Percentiles rank a stretch among this genome's conserved stretches.
phyloP scores from a whole-genome alignment of 768 basidiomycete species.

The Pulveroboletus sp. region DNA sequence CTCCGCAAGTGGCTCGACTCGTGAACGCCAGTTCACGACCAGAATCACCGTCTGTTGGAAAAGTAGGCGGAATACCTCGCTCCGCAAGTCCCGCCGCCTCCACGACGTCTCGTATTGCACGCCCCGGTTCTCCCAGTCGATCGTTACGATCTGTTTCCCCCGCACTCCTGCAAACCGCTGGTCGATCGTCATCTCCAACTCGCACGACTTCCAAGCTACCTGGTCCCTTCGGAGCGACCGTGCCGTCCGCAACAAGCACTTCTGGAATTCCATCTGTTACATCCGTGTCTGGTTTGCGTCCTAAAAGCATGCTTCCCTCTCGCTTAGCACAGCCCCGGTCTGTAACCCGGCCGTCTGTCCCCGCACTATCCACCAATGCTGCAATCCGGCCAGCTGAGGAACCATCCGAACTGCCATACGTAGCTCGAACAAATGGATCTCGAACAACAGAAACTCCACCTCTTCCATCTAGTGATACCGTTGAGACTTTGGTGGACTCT shows the following conservation, averaged over 20 bases:
- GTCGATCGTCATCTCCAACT: constrained; percentile 50
- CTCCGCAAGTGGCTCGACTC: constrained; percentile 56
- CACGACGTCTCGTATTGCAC: constrained; percentile 38
- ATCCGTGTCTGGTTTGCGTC: constrained; percentile 43
- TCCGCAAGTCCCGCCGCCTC: constrained; percentile 46
- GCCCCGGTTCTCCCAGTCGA: constrained; percentile 41
- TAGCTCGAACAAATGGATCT: constrained; percentile 17
- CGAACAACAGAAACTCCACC: constrained; percentile 12
- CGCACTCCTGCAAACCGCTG: constrained; percentile 33
- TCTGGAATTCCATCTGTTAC: constrained; percentile 32
- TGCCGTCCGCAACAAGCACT: constrained; percentile 4
- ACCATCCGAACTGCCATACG: constrained; percentile 31
- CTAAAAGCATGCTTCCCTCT: constrained; percentile 73
- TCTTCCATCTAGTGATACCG: constrained; percentile 21
- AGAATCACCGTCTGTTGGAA: constrained; percentile 44
- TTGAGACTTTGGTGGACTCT: constrained; percentile 35
- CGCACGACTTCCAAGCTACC: constrained; percentile 42
- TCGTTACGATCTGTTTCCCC: constrained; percentile 38
- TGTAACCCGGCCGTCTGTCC: constrained; percentile 31
- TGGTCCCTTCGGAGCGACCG: constrained; percentile 19
- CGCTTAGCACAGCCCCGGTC: constrained; percentile 66
- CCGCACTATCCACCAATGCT: constrained; percentile 20
- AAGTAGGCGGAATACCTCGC: constrained; percentile 44
- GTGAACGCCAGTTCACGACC: constrained; percentile 44
- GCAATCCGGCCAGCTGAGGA: constrained; percentile 24